These are phyloP conservation scores for Phytophthora fragariae DNA, from an alignment of 352 stramenopile species.

Conservation along the genomic window DNA sequence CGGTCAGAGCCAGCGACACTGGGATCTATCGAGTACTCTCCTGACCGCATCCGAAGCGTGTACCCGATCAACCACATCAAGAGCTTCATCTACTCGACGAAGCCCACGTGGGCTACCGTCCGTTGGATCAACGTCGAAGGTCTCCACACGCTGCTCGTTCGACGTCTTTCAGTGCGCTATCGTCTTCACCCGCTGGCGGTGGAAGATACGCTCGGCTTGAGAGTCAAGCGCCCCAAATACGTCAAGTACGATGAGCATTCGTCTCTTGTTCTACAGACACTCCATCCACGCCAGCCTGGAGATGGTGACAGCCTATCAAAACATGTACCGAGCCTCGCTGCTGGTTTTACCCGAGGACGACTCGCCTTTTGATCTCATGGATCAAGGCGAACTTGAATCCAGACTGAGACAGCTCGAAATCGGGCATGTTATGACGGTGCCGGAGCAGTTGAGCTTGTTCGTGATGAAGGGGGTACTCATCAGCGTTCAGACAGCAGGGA, in stretches of 20 bases:
- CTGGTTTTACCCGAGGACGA: slow-evolving; percentile 46
- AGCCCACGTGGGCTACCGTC: slow-evolving; percentile 31
- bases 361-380: slow-evolving; percentile 56
- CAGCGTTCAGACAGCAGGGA: background rate
- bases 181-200: slow-evolving; percentile 76
- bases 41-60: slow-evolving; percentile 67
- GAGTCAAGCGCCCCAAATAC: slow-evolving; percentile 78
- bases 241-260: slow-evolving; percentile 82
- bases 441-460: background rate
- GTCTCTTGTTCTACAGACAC: slow-evolving; percentile 64
- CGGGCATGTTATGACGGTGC: slow-evolving; percentile 1
- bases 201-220: slow-evolving; percentile 61
- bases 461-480: slow-evolving; percentile 1
- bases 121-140: slow-evolving; percentile 73
- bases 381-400: slow-evolving; percentile 56
- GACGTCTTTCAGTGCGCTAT: slow-evolving; percentile 76
- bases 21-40: slow-evolving; percentile 73
- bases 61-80: slow-evolving; percentile 65
- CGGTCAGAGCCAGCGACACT: slow-evolving; percentile 27
- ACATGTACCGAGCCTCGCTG: slow-evolving; percentile 60
- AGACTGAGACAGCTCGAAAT: slow-evolving; percentile 50
- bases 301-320: slow-evolving; percentile 60
- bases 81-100: slow-evolving; percentile 82
- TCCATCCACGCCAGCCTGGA: slow-evolving; percentile 47
- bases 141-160: slow-evolving; percentile 56